Evolutionary conservation across 805 yeast genomes (phyloP).

Genomic region (Kluyveromyces dobzhanskii): DNA sequence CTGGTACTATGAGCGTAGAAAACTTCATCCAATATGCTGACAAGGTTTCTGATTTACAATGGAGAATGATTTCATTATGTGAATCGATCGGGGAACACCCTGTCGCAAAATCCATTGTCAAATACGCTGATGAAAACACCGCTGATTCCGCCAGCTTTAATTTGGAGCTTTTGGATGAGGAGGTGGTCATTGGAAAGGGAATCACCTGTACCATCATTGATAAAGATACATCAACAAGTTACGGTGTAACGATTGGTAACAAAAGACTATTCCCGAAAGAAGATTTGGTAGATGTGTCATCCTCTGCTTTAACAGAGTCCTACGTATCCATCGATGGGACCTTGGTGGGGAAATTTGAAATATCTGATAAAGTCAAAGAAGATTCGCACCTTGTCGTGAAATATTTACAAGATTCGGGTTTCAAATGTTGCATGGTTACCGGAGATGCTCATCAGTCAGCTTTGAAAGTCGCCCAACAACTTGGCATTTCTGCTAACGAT

Average conservation of each 20-base stretch:
- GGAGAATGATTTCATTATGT: slow-evolving; percentile 7
- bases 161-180: slow-evolving; percentile 15
- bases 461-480: slow-evolving; percentile 47
- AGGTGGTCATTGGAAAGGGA: slow-evolving; percentile 34
- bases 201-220: slow-evolving; percentile 21
- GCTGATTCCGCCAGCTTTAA: not conserved
- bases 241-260: slow-evolving; percentile 48
- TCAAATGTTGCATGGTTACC: slow-evolving; percentile 74
- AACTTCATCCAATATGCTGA: slow-evolving; percentile 16
- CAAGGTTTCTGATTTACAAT: slow-evolving; percentile 7
- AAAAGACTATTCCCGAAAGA: slow-evolving; percentile 29
- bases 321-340: slow-evolving; percentile 50
- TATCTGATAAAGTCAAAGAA: slow-evolving; percentile 59
- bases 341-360: slow-evolving; percentile 56
- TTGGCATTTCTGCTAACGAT: slow-evolving; percentile 57
- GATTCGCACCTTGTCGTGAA: slow-evolving; percentile 56
- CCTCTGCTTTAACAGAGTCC: slow-evolving; percentile 34
- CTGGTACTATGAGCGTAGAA: slow-evolving; percentile 61
- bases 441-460: slow-evolving; percentile 75
- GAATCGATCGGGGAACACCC: slow-evolving; percentile 85
- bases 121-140: slow-evolving; percentile 23
- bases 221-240: slow-evolving; percentile 14
- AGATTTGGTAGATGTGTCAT: slow-evolving; percentile 10
- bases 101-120: slow-evolving; percentile 61
- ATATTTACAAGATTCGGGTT: slow-evolving; percentile 43